A percentile compares a stretch with the other conserved stretches of the same genome.
Evolutionary conservation across 2,329 filamentous ascomycete genomes (phyloP).

Genomic region (Akanthomyces dipterigenus): DNA sequence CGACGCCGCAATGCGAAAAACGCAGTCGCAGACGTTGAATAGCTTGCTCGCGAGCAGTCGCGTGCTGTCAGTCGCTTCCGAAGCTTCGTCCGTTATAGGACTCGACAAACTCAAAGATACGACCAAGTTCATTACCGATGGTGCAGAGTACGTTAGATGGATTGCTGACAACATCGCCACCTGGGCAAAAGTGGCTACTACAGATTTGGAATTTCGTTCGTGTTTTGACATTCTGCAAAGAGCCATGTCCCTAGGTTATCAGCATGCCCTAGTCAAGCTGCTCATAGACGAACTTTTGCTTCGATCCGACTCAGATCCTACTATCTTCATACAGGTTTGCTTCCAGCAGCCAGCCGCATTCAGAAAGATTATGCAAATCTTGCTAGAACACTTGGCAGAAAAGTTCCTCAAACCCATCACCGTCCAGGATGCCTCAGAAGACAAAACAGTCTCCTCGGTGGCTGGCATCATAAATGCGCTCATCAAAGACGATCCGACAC

Average conservation of each 20-base stretch:
- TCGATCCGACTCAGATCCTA: conserved; percentile 16
- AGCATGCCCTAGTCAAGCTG: conserved; percentile 36
- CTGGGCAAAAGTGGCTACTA: conserved; percentile 31
- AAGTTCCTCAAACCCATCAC: conserved; percentile 33
- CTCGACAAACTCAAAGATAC: conserved; percentile 21
- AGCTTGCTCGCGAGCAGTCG: conserved; percentile 42
- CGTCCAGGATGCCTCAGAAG: conserved; percentile 23
- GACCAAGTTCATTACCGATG: conserved; percentile 56
- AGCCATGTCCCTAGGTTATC: conserved; percentile 64
- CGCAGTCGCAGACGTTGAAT: conserved; percentile 31
- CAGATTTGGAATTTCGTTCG: conserved; percentile 32
- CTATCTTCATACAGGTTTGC: conserved; percentile 25
- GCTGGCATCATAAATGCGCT: conserved; percentile 50
- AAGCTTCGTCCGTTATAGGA: conserved; percentile 46
- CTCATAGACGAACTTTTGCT: conserved; percentile 33
- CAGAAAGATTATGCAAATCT: conserved; percentile 23
- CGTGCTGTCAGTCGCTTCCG: conserved; percentile 44
- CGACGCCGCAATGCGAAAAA: conserved; percentile 22
- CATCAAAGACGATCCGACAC: conserved; percentile 37
- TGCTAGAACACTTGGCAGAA: conserved; percentile 37
- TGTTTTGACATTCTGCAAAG: conserved; percentile 48
- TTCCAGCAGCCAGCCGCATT: conserved; percentile 21
- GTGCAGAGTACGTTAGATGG: conserved; percentile 62
- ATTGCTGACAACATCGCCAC: conserved; percentile 55
- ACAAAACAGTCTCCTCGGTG: conserved; percentile 46